These are phyloP conservation scores for Zarea fungicola DNA, from an alignment of 2,329 filamentous ascomycete species.

Conservation along the genomic window DNA sequence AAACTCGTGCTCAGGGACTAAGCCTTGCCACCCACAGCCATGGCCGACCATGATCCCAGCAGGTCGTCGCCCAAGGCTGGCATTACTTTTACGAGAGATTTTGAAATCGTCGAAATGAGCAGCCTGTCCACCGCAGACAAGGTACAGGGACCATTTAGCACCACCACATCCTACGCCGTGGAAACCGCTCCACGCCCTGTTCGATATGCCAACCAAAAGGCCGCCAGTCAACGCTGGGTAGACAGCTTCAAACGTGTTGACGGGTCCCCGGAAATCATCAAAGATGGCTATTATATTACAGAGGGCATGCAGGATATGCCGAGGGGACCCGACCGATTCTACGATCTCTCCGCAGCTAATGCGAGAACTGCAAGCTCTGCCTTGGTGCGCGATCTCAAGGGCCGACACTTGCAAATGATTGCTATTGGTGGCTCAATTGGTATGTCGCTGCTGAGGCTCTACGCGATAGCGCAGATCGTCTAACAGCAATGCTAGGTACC, in stretches of 20 bases:
- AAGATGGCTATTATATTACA: slow-evolving; percentile 11
- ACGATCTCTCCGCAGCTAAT: slow-evolving; percentile 9
- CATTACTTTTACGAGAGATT: slow-evolving; percentile 12
- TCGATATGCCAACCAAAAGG: slow-evolving; percentile 9
- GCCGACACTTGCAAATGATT: slow-evolving; percentile 13
- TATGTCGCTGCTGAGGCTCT: neutral
- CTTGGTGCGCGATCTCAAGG: slow-evolving; percentile 10
- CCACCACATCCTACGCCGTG: slow-evolving; percentile 7
- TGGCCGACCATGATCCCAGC: slow-evolving; percentile 1
- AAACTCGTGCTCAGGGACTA: no score
- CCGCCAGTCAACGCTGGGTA: slow-evolving; percentile 8
- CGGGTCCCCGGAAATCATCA: slow-evolving; percentile 1
- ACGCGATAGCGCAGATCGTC: neutral
- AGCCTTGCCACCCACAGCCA: neutral
- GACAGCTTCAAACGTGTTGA: slow-evolving; percentile 12
- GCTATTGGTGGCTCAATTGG: slow-evolving; percentile 11
- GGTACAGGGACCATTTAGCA: neutral
- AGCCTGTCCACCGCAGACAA: slow-evolving; percentile 9
- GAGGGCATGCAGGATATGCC: slow-evolving; percentile 8
- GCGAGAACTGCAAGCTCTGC: slow-evolving; percentile 10
- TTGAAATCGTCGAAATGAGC: slow-evolving; percentile 12
- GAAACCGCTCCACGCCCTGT: slow-evolving; percentile 8
- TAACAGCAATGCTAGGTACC: neutral
- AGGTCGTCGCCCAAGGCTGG: slow-evolving; percentile 11
- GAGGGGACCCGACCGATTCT: slow-evolving; percentile 3